These are phyloP conservation scores for Stygiomarasmius scandens DNA, from an alignment of 1,284 basidiomycete species.

Conservation along the genomic window DNA sequence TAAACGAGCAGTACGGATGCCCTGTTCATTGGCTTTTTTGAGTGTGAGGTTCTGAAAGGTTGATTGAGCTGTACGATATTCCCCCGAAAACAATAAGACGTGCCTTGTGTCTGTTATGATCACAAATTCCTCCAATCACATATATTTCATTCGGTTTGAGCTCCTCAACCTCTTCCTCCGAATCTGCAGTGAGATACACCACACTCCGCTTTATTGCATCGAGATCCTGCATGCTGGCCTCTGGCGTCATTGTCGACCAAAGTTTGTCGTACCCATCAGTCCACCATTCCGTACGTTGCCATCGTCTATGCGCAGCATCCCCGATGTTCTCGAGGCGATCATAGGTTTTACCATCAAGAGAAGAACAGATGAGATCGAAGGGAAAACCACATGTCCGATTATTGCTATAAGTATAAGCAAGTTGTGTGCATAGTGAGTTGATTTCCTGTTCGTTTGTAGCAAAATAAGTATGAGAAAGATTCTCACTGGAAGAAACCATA, in stretches of 20 bases:
- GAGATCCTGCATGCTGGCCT: constrained; percentile 11
- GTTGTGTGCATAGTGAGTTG: constrained; percentile 83
- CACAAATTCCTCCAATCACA: constrained; percentile 95
- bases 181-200: constrained; percentile 95
- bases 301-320: constrained; percentile 75
- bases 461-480: not conserved
- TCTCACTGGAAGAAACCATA: not conserved
- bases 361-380: constrained; percentile 81
- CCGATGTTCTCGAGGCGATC: constrained; percentile 70
- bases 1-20: constrained; percentile 84
- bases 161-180: constrained; percentile 80
- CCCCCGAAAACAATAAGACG: constrained; percentile 17
- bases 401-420: constrained; percentile 86
- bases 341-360: constrained; percentile 72
- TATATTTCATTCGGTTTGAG: constrained; percentile 88
- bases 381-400: constrained; percentile 77
- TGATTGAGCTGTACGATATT: constrained; percentile 2
- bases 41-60: constrained; percentile 79
- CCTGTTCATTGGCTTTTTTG: constrained; percentile 78
- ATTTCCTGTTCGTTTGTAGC: constrained; percentile 70
- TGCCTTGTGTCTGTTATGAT: constrained; percentile 97
- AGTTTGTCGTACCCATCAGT: constrained; percentile 69
- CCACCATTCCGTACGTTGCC: constrained; percentile 86
- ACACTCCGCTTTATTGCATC: constrained; percentile 48
- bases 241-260: constrained; percentile 51